Evolutionary conservation across 2,329 filamentous ascomycete genomes (phyloP).

Genomic region (Exophiala oligosperma): DNA sequence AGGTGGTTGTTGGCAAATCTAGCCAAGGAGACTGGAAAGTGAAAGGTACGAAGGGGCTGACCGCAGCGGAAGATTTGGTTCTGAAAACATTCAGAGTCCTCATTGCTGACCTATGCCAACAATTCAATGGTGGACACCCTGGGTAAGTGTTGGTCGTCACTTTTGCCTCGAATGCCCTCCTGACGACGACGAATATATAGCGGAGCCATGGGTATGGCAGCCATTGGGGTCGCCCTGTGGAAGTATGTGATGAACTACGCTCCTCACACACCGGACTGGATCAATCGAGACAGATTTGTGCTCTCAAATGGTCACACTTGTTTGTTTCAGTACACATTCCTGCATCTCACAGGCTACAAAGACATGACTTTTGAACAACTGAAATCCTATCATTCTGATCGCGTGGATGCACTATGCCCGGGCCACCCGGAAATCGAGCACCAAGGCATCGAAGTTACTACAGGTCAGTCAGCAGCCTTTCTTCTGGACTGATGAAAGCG

Average conservation of each 20-base stretch:
- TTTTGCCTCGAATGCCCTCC: not conserved
- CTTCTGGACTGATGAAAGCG: not conserved
- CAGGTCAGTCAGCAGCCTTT: constrained; percentile 25
- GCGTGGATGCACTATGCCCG: constrained; percentile 53
- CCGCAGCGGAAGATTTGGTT: constrained; percentile 45
- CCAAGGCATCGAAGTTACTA: constrained; percentile 58
- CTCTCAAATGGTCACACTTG: constrained; percentile 62
- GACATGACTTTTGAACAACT: constrained; percentile 59
- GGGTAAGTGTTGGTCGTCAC: constrained; percentile 49
- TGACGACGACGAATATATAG: constrained; percentile 31
- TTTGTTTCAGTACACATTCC: constrained; percentile 56
- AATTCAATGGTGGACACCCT: constrained; percentile 69
- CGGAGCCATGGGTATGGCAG: constrained; percentile 61
- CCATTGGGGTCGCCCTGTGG: constrained; percentile 62
- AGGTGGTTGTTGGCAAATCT: no score
- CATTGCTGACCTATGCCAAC: constrained; percentile 68
- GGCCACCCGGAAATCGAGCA: constrained; percentile 54
- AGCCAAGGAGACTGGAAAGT: no score
- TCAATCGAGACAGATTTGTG: constrained; percentile 64
- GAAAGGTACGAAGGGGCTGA: not conserved
- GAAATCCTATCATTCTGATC: constrained; percentile 54
- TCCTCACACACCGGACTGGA: constrained; percentile 55
- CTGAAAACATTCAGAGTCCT: constrained; percentile 62
- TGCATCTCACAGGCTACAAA: constrained; percentile 56
- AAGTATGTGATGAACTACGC: constrained; percentile 64